Percentiles rank a stretch among this genome's conserved stretches.
These are phyloP conservation scores for Aureobasidium mangrovei DNA, from an alignment of 2,329 filamentous ascomycete species.

Conservation along the genomic window DNA sequence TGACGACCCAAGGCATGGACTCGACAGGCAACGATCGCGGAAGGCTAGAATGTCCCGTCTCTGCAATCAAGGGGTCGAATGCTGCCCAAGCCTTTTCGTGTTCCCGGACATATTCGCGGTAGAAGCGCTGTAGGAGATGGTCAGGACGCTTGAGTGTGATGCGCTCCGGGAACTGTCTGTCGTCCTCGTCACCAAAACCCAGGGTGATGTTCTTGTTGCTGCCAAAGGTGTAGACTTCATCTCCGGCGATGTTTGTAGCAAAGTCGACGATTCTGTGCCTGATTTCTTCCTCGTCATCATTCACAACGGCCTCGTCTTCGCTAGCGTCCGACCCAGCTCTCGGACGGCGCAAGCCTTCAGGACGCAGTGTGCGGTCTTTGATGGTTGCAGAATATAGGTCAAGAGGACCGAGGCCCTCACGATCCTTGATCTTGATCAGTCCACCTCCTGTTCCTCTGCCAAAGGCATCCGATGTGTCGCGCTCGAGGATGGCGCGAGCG, in stretches of 20 bases:
- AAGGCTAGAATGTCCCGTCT: slow-evolving; percentile 18
- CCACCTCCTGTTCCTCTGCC: slow-evolving; percentile 60
- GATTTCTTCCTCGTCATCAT: slow-evolving; percentile 50
- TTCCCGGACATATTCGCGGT: slow-evolving; percentile 54
- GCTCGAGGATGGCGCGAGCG: slow-evolving; percentile 70
- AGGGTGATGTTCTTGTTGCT: slow-evolving; percentile 93
- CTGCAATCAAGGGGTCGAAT: slow-evolving; percentile 26
- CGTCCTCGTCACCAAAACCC: slow-evolving; percentile 90
- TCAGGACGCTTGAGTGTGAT: slow-evolving; percentile 68
- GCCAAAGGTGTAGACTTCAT: slow-evolving; percentile 88
- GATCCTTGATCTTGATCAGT: slow-evolving; percentile 89
- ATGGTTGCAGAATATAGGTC: slow-evolving; percentile 88
- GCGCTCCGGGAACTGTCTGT: slow-evolving; percentile 86
- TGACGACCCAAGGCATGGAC: slow-evolving; percentile 64
- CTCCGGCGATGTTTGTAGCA: slow-evolving; percentile 46
- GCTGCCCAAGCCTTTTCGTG: slow-evolving; percentile 30
- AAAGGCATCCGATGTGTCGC: slow-evolving; percentile 60
- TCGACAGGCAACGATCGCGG: slow-evolving; percentile 26
- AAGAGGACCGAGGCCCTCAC: slow-evolving; percentile 88
- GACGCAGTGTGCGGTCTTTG: slow-evolving; percentile 57
- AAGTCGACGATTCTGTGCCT: slow-evolving; percentile 21
- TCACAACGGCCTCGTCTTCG: slow-evolving; percentile 42
- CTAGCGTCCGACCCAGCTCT: slow-evolving; percentile 29
- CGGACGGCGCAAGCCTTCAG: slow-evolving; percentile 29
- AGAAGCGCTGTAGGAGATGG: slow-evolving; percentile 64